These are phyloP conservation scores for Termitomyces sp. DNA, from an alignment of 1,284 basidiomycete genomes.

Conservation along the genomic window DNA sequence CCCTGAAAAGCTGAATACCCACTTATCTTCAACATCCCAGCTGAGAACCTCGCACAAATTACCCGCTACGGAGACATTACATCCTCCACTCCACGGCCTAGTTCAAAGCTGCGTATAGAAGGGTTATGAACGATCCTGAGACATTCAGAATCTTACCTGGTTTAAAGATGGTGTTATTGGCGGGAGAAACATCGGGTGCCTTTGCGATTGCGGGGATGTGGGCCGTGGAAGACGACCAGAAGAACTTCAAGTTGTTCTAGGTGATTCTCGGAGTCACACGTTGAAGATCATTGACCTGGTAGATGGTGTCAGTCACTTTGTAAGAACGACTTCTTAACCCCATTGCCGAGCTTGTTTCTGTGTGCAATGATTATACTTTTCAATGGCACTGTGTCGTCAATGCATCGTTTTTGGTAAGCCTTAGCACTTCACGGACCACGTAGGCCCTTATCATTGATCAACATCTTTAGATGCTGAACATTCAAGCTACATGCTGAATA, in stretches of 20 bases:
- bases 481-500: too few species aligned
- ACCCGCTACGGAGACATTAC: background rate
- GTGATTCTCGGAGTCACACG: background rate
- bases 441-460: too few species aligned
- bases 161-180: constrained; percentile 1
- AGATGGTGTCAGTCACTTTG: constrained; percentile 7
- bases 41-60: background rate
- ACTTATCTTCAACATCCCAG: constrained; percentile 13
- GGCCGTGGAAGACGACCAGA: constrained; percentile 9
- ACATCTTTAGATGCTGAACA: too few species aligned
- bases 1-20: constrained; percentile 7
- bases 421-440: too few species aligned
- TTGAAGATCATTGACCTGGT: background rate
- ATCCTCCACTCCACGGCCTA: constrained; percentile 4
- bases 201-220: constrained; percentile 12
- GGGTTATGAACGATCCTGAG: constrained; percentile 7
- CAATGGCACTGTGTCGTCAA: constrained; percentile 13
- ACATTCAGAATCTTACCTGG: constrained; percentile 3
- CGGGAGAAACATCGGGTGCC: constrained; percentile 4
- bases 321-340: background rate
- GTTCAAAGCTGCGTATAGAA: constrained; percentile 7
- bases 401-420: too few species aligned
- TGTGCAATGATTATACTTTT: background rate
- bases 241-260: too few species aligned
- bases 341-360: too few species aligned